Base-by-base conservation (phyloP, 1,139 yeast genomes). In the Suhomyces choctaworum region DNA sequence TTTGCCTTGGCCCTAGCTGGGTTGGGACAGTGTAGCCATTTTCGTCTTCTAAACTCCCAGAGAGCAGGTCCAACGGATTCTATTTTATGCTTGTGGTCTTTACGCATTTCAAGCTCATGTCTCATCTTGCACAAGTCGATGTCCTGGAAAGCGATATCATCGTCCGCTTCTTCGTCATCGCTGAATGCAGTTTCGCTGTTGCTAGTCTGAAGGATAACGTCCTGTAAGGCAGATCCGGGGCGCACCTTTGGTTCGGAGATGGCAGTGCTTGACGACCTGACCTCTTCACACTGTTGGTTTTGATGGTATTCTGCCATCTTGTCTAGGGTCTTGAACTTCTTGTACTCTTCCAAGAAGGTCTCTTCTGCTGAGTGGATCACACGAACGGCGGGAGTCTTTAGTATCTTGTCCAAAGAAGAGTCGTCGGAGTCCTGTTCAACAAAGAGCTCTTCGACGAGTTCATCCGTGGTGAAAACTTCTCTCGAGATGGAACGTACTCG, bases 31-130 rank as follows among this genome's bases (percentile, higher is more conserved):
- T 56, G 58, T 17, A 73, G 54, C 94, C 94, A 83, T 35, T 76
- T 68, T 7, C 57, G 52, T 34, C 89, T 65, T 42, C 87, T 73
- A 38, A 64, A 60, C 35, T 72, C 70, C 90, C 89, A 84, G 16
- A 82, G 63, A 4, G 59, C 54, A 16, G 70, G 70, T 5, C 86
- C 89, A 4, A 67, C 50, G 16, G 47, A 43, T 4, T 23, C 32
- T 10, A 33, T 20, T 3, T 19, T 21, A 15, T 16, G 20, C 8
- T 27, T 17, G 17, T 26, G 16, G 7, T 10, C 22, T 7, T 16
- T 45, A 16, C 14, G 45, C 43, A 14, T 20, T 32, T 59, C 64
- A 35, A 54, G 47, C 38, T 62, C 62, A 32, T 50, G 45, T 31
- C 66, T 50, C 37, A 64, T 42, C 39, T 51, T 51, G 37, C 46